A percentile compares a stretch with the other conserved stretches of the same genome.
Conservation (phyloP, 805 yeast species). For the Candida germanica region DNA sequence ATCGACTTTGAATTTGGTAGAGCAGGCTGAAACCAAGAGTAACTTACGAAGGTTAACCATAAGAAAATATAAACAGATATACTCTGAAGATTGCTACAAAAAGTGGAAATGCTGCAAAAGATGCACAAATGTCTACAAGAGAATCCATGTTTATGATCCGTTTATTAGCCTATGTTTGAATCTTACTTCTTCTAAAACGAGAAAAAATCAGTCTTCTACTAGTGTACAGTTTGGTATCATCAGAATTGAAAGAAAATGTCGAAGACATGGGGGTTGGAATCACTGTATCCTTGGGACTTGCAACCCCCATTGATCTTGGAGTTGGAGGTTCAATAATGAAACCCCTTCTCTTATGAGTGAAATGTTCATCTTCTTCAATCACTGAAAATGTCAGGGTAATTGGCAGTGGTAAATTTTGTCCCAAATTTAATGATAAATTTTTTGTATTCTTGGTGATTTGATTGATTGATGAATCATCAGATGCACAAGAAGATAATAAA, state of each 20-base stretch:
- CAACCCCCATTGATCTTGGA: conserved; percentile 8
- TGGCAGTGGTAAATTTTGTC: conserved; percentile 3
- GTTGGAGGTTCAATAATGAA: conserved; percentile 14
- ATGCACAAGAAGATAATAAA: conserved; percentile 1
- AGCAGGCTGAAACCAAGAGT: too few species aligned
- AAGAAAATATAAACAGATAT: too few species aligned
- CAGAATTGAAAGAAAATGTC: conserved; percentile 11
- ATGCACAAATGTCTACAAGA: too few species aligned
- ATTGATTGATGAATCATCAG: conserved; percentile 1
- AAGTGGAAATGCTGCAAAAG: too few species aligned
- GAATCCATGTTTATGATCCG: too few species aligned
- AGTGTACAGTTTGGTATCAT: conserved; percentile 13
- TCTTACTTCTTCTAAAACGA: conserved; percentile 10
- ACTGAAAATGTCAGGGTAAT: conserved; percentile 8
- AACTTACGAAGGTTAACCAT: too few species aligned
- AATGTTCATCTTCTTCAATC: conserved; percentile 8
- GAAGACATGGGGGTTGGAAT: conserved; percentile 13
- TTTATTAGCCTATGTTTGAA: conserved; percentile 1
- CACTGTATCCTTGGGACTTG: too few species aligned
- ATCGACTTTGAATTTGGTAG: too few species aligned
- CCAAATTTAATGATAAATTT: conserved; percentile 18
- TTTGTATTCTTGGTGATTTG: conserved; percentile 29
- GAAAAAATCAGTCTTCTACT: conserved; percentile 17
- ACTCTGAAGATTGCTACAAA: too few species aligned
- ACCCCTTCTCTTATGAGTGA: conserved; percentile 11